phyloP scores from a whole-genome alignment of 2,329 filamentous ascomycete genomes.

The Fonsecaea erecta region DNA sequence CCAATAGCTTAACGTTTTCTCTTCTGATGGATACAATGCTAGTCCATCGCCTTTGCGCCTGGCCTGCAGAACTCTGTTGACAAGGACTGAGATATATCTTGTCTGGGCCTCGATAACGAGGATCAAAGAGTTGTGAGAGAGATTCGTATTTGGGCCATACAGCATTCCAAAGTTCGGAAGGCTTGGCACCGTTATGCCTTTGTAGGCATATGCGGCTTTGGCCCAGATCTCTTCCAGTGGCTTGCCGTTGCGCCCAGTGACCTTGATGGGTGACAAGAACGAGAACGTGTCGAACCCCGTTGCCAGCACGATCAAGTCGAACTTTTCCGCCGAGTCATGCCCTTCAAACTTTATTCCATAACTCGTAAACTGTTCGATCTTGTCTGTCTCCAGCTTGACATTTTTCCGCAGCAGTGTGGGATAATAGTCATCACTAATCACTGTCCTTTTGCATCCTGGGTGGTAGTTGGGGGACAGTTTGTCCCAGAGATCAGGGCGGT shows the following conservation, averaged over 20 bases:
- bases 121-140: conserved; percentile 62
- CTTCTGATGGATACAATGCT: conserved; percentile 51
- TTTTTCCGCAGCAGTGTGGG: conserved; percentile 54
- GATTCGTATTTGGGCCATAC: conserved; percentile 63
- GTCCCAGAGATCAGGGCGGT: conserved; percentile 57
- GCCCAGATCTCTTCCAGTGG: conserved; percentile 58
- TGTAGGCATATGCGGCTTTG: conserved; percentile 55
- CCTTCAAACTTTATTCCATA: conserved; percentile 54
- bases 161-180: conserved; percentile 63
- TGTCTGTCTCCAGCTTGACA: conserved; percentile 56
- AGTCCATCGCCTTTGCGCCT: conserved; percentile 47
- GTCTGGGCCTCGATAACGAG: conserved; percentile 65
- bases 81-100: conserved; percentile 58
- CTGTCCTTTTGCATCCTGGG: conserved; percentile 50
- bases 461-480: conserved; percentile 59
- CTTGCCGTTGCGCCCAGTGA: conserved; percentile 53
- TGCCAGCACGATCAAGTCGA: conserved; percentile 62
- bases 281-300: conserved; percentile 64
- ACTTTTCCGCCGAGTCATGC: conserved; percentile 47
- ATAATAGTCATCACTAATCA: conserved; percentile 62
- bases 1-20: conserved; percentile 25
- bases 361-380: conserved; percentile 53
- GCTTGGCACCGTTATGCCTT: conserved; percentile 56
- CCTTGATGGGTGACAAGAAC: conserved; percentile 62
- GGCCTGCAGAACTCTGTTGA: conserved; percentile 55